Evolutionary conservation across 1,284 basidiomycete species (phyloP).

Genomic region (Sanghuangporus weigelae): DNA sequence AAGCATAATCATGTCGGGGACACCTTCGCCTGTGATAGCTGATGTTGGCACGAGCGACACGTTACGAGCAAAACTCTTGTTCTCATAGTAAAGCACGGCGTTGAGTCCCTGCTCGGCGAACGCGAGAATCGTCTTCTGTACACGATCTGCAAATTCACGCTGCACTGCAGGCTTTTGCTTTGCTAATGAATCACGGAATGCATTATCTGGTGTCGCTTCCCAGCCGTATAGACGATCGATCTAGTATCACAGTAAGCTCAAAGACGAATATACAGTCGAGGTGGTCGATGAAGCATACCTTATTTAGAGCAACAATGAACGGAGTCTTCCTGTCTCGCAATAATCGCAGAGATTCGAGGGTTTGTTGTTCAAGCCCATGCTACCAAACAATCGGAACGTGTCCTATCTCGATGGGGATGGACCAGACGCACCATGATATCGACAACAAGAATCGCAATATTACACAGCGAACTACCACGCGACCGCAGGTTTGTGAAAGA

Average conservation of each 20-base stretch:
- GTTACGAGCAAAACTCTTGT: constrained; percentile 92
- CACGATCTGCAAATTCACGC: constrained; percentile 91
- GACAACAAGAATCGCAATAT: constrained; percentile 98
- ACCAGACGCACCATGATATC: constrained; percentile 84
- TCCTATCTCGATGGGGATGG: background rate
- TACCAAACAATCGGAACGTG: constrained; percentile 27
- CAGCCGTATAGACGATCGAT: constrained; percentile 98
- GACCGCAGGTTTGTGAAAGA: constrained; percentile 97
- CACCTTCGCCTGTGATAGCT: constrained; percentile 96
- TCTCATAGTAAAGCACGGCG: constrained; percentile 93
- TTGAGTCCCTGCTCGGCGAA: constrained; percentile 99
- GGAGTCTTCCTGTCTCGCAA: constrained; percentile 95
- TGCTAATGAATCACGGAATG: constrained; percentile 89
- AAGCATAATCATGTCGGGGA: constrained; percentile 99
- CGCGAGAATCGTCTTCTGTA: constrained; percentile 81
- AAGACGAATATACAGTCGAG: constrained; percentile 10
- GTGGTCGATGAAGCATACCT: constrained; percentile 41
- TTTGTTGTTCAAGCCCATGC: constrained; percentile 98
- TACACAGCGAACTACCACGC: constrained; percentile 96
- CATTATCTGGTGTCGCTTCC: constrained; percentile 87
- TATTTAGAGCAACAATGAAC: constrained; percentile 99
- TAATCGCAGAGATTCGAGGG: constrained; percentile 91
- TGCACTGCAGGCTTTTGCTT: constrained; percentile 80
- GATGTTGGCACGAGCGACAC: constrained; percentile 98
- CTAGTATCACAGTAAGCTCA: constrained; percentile 32